These are phyloP conservation scores for Colletotrichum musicola DNA, from an alignment of 2,329 filamentous ascomycete genomes.

Conservation along the genomic window DNA sequence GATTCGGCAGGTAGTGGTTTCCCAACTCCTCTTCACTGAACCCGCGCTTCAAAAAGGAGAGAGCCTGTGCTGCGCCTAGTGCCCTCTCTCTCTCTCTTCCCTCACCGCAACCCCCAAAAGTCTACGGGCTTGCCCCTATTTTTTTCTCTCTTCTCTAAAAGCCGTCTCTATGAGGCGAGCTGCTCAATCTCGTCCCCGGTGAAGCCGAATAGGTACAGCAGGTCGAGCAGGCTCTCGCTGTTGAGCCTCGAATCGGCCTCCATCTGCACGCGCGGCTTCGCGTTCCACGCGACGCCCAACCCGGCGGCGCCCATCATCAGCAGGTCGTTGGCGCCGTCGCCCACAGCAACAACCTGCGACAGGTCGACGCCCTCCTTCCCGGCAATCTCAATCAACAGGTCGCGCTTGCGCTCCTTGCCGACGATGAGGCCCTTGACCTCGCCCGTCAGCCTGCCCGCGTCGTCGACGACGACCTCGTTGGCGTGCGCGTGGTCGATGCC, in stretches of 20 bases:
- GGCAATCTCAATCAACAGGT: slow-evolving; percentile 79
- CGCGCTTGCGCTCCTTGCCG: slow-evolving; percentile 79
- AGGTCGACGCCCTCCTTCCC: slow-evolving; percentile 73
- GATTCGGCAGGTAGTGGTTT: too few species aligned
- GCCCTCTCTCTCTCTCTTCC: neutral
- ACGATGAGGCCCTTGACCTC: slow-evolving; percentile 80
- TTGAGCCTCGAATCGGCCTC: slow-evolving; percentile 81
- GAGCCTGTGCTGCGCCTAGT: too few species aligned
- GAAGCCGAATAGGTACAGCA: slow-evolving; percentile 81
- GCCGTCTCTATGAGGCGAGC: slow-evolving; percentile 50
- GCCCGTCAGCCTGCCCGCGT: slow-evolving; percentile 73
- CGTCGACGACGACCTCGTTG: slow-evolving; percentile 81
- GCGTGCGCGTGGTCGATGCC: slow-evolving; percentile 90
- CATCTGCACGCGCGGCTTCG: slow-evolving; percentile 85
- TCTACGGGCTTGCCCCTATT: neutral
- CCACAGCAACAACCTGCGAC: slow-evolving; percentile 78
- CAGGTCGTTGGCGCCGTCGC: slow-evolving; percentile 86
- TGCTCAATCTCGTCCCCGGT: slow-evolving; percentile 72
- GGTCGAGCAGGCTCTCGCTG: slow-evolving; percentile 75
- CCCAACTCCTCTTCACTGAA: too few species aligned
- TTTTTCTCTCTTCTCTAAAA: neutral
- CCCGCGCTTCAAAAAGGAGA: too few species aligned
- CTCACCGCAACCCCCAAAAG: neutral
- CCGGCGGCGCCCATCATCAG: slow-evolving; percentile 83
- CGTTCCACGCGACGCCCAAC: slow-evolving; percentile 85